A percentile compares a stretch with the other conserved stretches of the same genome.
Conservation (phyloP, 805 yeast species). For the Wickerhamomyces rabaulensis region DNA sequence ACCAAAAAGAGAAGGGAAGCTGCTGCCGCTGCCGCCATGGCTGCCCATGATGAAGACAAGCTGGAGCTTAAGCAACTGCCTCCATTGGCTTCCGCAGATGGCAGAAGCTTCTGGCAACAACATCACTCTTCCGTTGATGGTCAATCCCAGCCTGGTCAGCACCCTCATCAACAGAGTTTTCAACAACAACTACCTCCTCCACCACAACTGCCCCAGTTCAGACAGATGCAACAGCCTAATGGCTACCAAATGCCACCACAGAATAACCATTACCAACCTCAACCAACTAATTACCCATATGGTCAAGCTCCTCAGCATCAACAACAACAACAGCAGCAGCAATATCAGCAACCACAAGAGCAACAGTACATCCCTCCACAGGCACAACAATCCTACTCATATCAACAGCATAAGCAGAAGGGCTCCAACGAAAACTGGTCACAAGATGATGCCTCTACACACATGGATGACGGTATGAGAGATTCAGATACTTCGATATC, state of each 20-base stretch:
- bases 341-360: slow-evolving; percentile 15
- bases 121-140: slow-evolving; percentile 1
- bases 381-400: slow-evolving; percentile 16
- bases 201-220: slow-evolving; percentile 6
- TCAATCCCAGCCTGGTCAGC: slow-evolving; percentile 4
- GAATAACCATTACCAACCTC: slow-evolving; percentile 12
- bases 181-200: slow-evolving; percentile 2
- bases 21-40: slow-evolving; percentile 18
- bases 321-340: slow-evolving; percentile 21
- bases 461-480: slow-evolving; percentile 28
- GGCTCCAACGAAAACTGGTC: slow-evolving; percentile 26
- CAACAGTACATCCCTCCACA: slow-evolving; percentile 18
- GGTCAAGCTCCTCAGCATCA: slow-evolving; percentile 9
- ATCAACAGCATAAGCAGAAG: slow-evolving; percentile 23
- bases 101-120: slow-evolving; percentile 6
- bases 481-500: slow-evolving; percentile 38
- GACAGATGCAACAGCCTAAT: not conserved
- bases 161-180: slow-evolving; percentile 16
- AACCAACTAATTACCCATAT: slow-evolving; percentile 16
- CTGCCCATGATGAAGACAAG: not conserved
- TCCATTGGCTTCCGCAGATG: slow-evolving; percentile 4
- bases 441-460: slow-evolving; percentile 27
- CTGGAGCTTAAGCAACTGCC: not conserved
- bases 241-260: slow-evolving; percentile 4
- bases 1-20: slow-evolving; percentile 22